Base-by-base conservation (phyloP, 2,329 filamentous ascomycete genomes). In the Apiospora arundinis region DNA sequence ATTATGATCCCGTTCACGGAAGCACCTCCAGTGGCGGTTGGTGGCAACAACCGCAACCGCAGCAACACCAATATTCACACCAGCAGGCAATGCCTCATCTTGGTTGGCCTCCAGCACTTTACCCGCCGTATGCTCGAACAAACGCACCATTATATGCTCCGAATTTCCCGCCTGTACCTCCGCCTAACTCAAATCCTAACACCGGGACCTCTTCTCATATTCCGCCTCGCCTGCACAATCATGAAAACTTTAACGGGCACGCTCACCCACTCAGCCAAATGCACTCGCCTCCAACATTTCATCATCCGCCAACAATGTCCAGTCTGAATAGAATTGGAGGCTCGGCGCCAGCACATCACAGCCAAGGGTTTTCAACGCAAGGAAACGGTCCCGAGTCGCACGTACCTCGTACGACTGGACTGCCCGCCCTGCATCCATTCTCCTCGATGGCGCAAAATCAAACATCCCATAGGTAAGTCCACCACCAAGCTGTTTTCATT, bases 1-100 rank as follows among this genome's bases (percentile, higher is more conserved):
- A 76, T 42, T 77, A 77, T 49, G 78, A 80, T 14, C 75, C 77
- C 23, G 72, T 76, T 9, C 74, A 78, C 60, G 70, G 52, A 52
- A 71, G 69, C 52, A 40, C 71, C 16, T 18, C 28, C 14, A 25
- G 37, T 44, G 52, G 63, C 18, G 65, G 45, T 28, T 71, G 69
- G 70, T 73, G 71, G 70, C 68, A 67, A 16, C 68, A 46, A 9
- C 60, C 56, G 42, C 48, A 37, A 21, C 46, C 21, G 9, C 25
- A 16, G 23, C 45, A 44, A 11, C 71, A 72, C 28, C 56, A 28
- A 40, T 71, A 71, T 60, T 65, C 66, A 48, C 71, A 71, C 9
- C 70, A 69, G 23, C 25, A 44, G 65, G n/a, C 60, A 44, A 56
- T 45, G 49, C 68, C 52, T 18, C 49, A 67, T 40, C n/a, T 46